phyloP scores from a whole-genome alignment of 2,329 filamentous ascomycete species.

The Cryphonectria parasitica region DNA sequence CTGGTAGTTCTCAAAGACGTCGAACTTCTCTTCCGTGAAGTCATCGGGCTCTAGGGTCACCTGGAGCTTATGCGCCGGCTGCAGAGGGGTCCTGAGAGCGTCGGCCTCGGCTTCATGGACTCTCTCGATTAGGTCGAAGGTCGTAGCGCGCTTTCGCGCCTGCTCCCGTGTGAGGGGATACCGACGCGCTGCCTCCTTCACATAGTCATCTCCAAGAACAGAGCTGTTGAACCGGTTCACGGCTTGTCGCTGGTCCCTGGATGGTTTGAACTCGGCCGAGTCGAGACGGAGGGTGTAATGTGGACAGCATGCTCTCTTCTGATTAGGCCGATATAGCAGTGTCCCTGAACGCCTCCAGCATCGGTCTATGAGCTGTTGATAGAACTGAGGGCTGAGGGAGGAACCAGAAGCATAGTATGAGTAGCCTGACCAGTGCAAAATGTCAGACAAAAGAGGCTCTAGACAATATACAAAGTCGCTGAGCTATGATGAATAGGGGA shows the following conservation, averaged over 20 bases:
- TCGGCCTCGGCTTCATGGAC: constrained; percentile 70
- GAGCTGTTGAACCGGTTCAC: constrained; percentile 74
- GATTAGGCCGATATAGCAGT: constrained; percentile 78
- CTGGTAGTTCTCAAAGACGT: constrained; percentile 76
- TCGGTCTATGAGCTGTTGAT: constrained; percentile 72
- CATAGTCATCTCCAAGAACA: constrained; percentile 70
- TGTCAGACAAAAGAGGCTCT: constrained; percentile 15
- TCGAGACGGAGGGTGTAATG: constrained; percentile 85
- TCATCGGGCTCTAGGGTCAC: constrained; percentile 71
- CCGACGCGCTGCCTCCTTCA: constrained; percentile 63
- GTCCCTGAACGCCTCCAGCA: constrained; percentile 77
- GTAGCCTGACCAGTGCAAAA: constrained; percentile 55
- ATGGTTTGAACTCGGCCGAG: constrained; percentile 64
- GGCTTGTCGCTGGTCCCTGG: constrained; percentile 74
- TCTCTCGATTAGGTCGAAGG: constrained; percentile 68
- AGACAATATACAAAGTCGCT: no score
- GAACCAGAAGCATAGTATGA: constrained; percentile 72
- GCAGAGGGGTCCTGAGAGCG: constrained; percentile 59
- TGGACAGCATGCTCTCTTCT: constrained; percentile 82
- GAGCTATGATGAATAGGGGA: not conserved
- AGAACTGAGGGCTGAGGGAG: constrained; percentile 66
- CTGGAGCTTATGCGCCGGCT: constrained; percentile 68
- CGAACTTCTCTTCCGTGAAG: constrained; percentile 78
- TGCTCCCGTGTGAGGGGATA: constrained; percentile 71
- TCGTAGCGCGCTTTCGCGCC: constrained; percentile 63